Evolutionary conservation across 345 rosid genomes (phyloP), one percentile per base, ranked within the genome.

Genomic region (Iberis pinnata): DNA sequence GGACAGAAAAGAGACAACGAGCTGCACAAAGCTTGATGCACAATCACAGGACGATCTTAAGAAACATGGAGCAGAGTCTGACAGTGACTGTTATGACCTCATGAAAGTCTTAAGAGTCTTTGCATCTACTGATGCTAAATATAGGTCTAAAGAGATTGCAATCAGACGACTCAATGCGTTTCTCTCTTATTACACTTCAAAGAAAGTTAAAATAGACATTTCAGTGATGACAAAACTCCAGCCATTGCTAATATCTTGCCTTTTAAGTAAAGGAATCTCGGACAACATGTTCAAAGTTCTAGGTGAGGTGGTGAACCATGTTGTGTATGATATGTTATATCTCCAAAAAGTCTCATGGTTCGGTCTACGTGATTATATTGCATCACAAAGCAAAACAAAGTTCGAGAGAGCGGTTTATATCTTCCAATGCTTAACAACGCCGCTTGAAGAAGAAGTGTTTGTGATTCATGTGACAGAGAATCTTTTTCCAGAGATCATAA

Each of bases 211-310:
- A 11, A 18, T 53, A 7, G n/a, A 64, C 6, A 1, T 20, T 6
- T 39, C 49, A 31, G 35, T 9, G 49, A 26, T 46, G 5, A 55
- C 29, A 46, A 4, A 38, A 20, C 62, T 64, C 24, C 29, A 20
- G 49, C 27, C 56, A 4, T 12, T 55, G 37, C 43, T 64, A 18
- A 40, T 64, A 5, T 14, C 49, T 46, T 55, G 56, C 43, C 37
- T 64, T 7, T 3, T 1, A 36, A n/a, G 31, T 37, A 24, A 39
- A 64, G 49, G 36, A 47, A 31, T 64, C 61, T 20, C 36, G 1
- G 56, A 47, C n/a, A 56, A 19, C 12, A 55, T 26, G 43, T 64
- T 64, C 37, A 15, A 40, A 18, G 45, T 64, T 19, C 43, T 64
- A 5, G 49, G 55, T 35, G 15, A 55, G 35, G 49, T 64, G 3